Evolutionary conservation across 495 filamentous ascomycete genomes (phyloP).

Genomic region (Penicillium canariense): DNA sequence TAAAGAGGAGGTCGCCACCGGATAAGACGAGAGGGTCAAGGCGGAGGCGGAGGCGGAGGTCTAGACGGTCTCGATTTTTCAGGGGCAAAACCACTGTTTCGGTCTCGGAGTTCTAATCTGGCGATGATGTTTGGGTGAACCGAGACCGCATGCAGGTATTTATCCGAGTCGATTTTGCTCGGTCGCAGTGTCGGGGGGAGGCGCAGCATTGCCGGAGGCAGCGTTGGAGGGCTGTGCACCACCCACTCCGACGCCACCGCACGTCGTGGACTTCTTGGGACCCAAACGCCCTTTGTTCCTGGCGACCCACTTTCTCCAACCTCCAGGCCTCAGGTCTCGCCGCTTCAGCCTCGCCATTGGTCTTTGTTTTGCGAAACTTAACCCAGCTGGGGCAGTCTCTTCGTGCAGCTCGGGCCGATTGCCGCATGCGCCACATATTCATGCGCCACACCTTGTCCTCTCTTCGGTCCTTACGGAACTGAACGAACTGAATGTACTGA

Average conservation of each 20-base stretch:
- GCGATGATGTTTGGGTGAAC: not conserved
- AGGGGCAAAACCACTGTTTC: slow-evolving; percentile 5
- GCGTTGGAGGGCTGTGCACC: too few species aligned
- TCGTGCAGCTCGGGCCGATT: not conserved
- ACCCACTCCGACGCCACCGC: too few species aligned
- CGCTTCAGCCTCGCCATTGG: not conserved
- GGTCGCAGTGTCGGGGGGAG: not conserved
- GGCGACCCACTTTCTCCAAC: slow-evolving; percentile 7
- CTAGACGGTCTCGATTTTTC: slow-evolving; percentile 12
- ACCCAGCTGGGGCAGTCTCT: not conserved
- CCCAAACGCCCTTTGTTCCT: slow-evolving; percentile 8
- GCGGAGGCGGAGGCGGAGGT: too few species aligned
- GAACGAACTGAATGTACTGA: not conserved
- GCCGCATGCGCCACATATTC: slow-evolving; percentile 5
- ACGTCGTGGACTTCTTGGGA: not conserved
- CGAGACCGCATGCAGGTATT: slow-evolving; percentile 1
- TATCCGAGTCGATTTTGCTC: too few species aligned
- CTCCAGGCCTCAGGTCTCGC: too few species aligned
- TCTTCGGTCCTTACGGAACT: not conserved
- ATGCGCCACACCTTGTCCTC: slow-evolving; percentile 1
- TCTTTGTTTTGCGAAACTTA: not conserved
- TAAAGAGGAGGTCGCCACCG: slow-evolving; percentile 20
- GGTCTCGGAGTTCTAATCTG: not conserved
- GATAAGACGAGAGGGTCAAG: slow-evolving; percentile 10
- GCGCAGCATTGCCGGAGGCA: too few species aligned